Evolutionary conservation across 805 yeast species (phyloP), one percentile per base, ranked within the genome.

Genomic region (Candida anglica): DNA sequence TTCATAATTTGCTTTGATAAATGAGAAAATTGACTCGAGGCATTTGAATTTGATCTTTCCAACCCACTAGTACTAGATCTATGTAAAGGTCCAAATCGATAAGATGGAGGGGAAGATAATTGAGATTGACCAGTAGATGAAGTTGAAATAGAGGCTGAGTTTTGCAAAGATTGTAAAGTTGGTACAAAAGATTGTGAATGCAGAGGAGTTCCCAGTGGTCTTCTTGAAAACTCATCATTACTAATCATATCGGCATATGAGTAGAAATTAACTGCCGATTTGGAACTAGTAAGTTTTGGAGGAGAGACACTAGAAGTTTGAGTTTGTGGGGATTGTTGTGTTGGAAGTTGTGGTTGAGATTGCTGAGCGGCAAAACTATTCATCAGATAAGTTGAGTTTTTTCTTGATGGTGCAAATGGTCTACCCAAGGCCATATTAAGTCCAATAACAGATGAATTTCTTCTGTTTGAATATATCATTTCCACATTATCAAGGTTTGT

Each of bases 191-290:
- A 58, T 41, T 64, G 60, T 32, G 60, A 49, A 43, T 53, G 52
- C 21, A n/a, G n/a, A n/a, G n/a, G n/a, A n/a, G n/a, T n/a, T n/a
- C n/a, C 56, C 18, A 63, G 71, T 6, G 88, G 88, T 56, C 87
- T 71, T 56, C 84, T 73, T 34, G 76, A 69, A 33, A 57, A 66
- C 47, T 80, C 83, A 55, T 82, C 91, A 46, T 75, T 78, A 42
- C 68, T 74, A 40, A 83, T 71, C 75, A 86, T 73, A 47, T 86
- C 95, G 3, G 91, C 94, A 55, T 82, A 86, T 2, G 88, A 80
- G 50, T 77, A 81, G 52, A 85, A 85, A 24, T 71, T 66, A 15
- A 71, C 57, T 2, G 66, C 52, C 4, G 69, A 62, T 28, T 56
- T 56, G 9, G 67, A 56, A 30, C 50, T 43, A 17, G 59, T 52